phyloP scores from a whole-genome alignment of 331 rosid species.

The Acacia concinna region DNA sequence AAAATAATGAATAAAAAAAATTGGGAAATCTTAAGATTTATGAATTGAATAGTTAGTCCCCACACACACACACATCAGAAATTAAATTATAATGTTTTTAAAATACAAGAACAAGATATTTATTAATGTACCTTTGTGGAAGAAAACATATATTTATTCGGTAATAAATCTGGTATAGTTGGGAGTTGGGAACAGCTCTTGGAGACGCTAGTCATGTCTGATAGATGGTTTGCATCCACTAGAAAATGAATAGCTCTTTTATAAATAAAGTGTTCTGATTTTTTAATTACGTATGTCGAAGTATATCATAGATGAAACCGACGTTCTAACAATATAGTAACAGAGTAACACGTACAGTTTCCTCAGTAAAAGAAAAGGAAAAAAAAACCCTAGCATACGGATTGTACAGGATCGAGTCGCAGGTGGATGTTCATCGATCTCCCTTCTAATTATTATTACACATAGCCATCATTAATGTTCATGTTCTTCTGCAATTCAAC shows the following conservation, averaged over 20 bases:
- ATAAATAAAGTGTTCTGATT: background rate
- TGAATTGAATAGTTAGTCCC: background rate
- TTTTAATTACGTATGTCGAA: background rate
- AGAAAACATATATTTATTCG: background rate
- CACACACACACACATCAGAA: background rate
- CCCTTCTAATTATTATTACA: background rate
- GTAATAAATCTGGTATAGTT: constrained; percentile 34
- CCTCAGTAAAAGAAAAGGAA: background rate
- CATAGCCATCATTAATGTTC: constrained; percentile 27
- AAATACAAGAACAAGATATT: background rate
- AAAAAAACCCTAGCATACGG: background rate
- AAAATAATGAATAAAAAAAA: background rate
- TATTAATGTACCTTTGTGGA: background rate
- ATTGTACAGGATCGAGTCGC: background rate
- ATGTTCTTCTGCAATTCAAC: constrained; percentile 30
- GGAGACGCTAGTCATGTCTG: constrained; percentile 35
- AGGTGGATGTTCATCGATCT: constrained; percentile 21
- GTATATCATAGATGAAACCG: background rate
- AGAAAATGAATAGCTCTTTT: background rate
- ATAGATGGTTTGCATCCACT: constrained; percentile 28
- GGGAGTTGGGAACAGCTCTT: constrained; percentile 47
- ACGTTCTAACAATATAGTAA: background rate
- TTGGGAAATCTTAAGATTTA: background rate
- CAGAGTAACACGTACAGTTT: background rate
- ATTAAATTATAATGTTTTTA: background rate